These are phyloP conservation scores for Entelexis paramagnoliae DNA, from an alignment of 1,139 yeast species.

Conservation along the genomic window DNA sequence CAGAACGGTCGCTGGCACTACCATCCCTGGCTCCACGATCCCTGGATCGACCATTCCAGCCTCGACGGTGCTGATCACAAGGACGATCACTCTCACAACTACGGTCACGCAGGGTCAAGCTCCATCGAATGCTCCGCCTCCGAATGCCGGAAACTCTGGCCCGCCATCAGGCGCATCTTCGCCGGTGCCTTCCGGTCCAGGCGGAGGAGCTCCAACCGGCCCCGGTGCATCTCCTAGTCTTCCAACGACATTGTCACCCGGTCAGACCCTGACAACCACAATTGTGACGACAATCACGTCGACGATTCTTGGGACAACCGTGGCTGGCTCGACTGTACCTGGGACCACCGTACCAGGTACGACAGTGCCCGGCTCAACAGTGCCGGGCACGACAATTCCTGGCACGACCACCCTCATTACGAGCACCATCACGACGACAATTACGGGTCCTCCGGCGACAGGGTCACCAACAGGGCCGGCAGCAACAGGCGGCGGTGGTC, in stretches of 20 bases:
- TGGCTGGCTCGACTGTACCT: conserved; percentile 23
- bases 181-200: neutral
- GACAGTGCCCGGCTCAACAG: conserved; percentile 17
- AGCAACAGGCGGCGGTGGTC: neutral
- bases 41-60: conserved; percentile 1
- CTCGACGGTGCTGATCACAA: neutral
- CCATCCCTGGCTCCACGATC: conserved; percentile 6
- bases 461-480: neutral
- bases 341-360: conserved; percentile 6
- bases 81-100: neutral
- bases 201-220: neutral
- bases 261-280: neutral
- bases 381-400: conserved; percentile 4
- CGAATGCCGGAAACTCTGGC: neutral
- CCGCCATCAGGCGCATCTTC: neutral
- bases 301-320: conserved; percentile 19
- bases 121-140: neutral
- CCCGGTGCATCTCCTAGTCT: neutral
- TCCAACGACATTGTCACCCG: neutral
- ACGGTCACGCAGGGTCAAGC: neutral
- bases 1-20: conserved; percentile 20
- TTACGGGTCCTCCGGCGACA: neutral
- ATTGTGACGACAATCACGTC: conserved; percentile 8
- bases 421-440: neutral
- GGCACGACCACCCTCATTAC: neutral